phyloP scores from a whole-genome alignment of 2,329 filamentous ascomycete genomes.

The Parafenestella ontariensis region DNA sequence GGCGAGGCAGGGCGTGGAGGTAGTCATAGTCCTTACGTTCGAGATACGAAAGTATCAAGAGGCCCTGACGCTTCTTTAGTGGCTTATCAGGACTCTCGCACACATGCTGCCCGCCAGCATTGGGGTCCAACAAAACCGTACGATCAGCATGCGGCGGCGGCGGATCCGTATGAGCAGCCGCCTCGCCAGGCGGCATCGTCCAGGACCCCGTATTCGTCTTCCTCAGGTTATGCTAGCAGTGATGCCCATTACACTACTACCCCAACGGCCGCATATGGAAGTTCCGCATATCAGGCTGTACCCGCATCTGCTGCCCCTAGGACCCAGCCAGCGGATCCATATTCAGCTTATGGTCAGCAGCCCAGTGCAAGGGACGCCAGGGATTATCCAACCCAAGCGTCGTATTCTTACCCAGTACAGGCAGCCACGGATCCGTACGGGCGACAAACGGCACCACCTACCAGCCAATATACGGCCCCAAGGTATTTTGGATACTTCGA shows the following conservation, averaged over 20 bases:
- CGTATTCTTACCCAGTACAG: slow-evolving; percentile 39
- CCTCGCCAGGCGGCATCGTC: slow-evolving; percentile 19
- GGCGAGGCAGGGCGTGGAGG: slow-evolving; percentile 54
- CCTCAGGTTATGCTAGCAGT: slow-evolving; percentile 28
- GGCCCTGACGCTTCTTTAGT: slow-evolving; percentile 55
- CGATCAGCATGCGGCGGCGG: slow-evolving; percentile 24
- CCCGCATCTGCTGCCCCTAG: slow-evolving; percentile 35
- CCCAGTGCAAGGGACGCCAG: slow-evolving; percentile 25
- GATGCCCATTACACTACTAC: slow-evolving; percentile 45
- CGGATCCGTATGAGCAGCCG: slow-evolving; percentile 25
- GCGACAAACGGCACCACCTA: slow-evolving; percentile 26
- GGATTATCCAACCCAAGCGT: slow-evolving; percentile 31
- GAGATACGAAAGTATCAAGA: slow-evolving; percentile 52
- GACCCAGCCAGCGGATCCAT: slow-evolving; percentile 42
- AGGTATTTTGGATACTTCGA: slow-evolving; percentile 53
- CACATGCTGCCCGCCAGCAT: slow-evolving; percentile 53
- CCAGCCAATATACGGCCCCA: slow-evolving; percentile 35
- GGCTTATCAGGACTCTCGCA: slow-evolving; percentile 52
- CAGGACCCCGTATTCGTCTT: slow-evolving; percentile 22
- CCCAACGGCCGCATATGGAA: slow-evolving; percentile 35
- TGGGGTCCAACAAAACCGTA: slow-evolving; percentile 47
- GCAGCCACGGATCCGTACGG: slow-evolving; percentile 38
- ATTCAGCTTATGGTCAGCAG: slow-evolving; percentile 38
- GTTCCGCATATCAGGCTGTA: slow-evolving; percentile 33
- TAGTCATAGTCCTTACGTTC: slow-evolving; percentile 52